These are phyloP conservation scores for Senecio squalidus DNA, from an alignment of 140 eudicot species.

Conservation along the genomic window DNA sequence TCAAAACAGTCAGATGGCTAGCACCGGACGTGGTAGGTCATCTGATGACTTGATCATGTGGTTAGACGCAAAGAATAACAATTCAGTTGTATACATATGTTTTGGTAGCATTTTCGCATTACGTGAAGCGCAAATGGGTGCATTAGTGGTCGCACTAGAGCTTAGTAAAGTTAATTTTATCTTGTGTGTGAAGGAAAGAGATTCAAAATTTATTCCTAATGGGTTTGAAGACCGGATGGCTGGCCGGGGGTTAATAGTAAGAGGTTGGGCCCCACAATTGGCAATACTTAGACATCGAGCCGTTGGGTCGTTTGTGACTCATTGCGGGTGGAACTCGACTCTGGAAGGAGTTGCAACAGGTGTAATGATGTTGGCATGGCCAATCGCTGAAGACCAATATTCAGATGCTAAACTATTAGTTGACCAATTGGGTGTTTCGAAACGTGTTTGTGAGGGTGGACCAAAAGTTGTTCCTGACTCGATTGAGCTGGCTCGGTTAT, in stretches of 20 bases:
- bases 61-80: conserved; percentile 36
- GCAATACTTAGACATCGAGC: conserved; percentile 35
- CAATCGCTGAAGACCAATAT: conserved; percentile 46
- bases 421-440: conserved; percentile 40
- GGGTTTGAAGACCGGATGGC: no score
- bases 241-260: no score
- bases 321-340: conserved; percentile 51
- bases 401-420: conserved; percentile 36
- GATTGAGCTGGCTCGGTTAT: conserved; percentile 30
- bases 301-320: conserved; percentile 43
- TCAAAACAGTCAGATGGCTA: not conserved
- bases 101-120: conserved; percentile 44
- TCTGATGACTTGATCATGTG: conserved; percentile 24
- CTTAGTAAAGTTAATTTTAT: conserved; percentile 32
- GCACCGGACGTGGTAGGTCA: conserved; percentile 30
- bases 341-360: conserved; percentile 37
- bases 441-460: conserved; percentile 41
- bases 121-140: conserved; percentile 42
- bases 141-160: conserved; percentile 31
- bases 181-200: conserved; percentile 27
- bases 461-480: conserved; percentile 30
- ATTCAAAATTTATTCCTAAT: conserved; percentile 8
- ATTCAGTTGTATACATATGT: conserved; percentile 39
- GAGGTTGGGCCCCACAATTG: conserved; percentile 52
- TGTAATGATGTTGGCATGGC: conserved; percentile 40